Base-by-base conservation (phyloP, 768 basidiomycete species). In the Podaxis mareebaensis region DNA sequence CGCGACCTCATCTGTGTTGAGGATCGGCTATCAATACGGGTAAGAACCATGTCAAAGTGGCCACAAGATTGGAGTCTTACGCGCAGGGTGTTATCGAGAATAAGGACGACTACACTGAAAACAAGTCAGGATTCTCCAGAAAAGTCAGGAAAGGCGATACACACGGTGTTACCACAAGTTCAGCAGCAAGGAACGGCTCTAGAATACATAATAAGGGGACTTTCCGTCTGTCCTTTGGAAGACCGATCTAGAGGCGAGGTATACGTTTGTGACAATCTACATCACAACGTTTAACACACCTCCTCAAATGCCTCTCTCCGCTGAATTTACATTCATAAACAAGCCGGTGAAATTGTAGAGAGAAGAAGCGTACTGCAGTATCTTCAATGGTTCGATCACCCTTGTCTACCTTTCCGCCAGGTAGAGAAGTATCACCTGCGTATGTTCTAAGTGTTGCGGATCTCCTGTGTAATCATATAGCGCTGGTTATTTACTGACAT, bases 301-400 rank as follows among this genome's bases (percentile, higher is more conserved):
- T 96, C 95, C 74, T 96, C 95, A 63, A 85, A 95, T 0, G 94
- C 93, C 77, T 96, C 94, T 48, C 94, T 82, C 59, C 95, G 78
- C 93, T 95, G 59, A 0, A 60, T 13, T 40, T 7, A 13, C 28
- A 49, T 39, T 40, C 49, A 38, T 55, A 22, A 53, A 38, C 61
- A 20, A 38, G 5, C 60, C 13, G 11, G 44, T 53, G 33, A 20
- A 3, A n/a, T 28, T 42, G 44, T 22, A 55, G 42, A 26, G n/a
- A 58, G 51, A 64, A 13, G n/a, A 20, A 17, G 78, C 87, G 68
- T 72, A 94, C 93, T 20, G 93, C 94, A 2, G 93, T 89, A 64
- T 91, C 90, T 69, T 95, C 95, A 2, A 88, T 77, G 44, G 83
- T 85, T 65, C 68, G 72, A 71, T 96, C 94, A 44, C 76, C 79